These are phyloP conservation scores for Calcarisporium arbuscula DNA, from an alignment of 2,329 filamentous ascomycete species.

Conservation along the genomic window DNA sequence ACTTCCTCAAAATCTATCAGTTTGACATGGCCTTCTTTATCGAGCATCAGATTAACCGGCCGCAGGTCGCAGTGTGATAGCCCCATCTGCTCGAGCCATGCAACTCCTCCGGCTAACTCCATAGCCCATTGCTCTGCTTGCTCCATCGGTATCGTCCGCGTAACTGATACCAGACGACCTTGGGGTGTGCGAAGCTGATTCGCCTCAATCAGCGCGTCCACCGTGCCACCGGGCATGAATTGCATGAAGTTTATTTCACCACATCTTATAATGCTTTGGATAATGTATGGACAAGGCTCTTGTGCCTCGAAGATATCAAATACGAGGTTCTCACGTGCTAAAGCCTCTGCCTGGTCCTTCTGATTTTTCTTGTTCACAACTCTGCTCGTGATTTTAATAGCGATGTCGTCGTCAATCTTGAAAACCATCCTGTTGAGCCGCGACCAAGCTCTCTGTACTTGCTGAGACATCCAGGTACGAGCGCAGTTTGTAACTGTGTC, in stretches of 20 bases:
- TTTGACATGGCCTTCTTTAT: conserved; percentile 7
- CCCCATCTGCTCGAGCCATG: conserved; percentile 9
- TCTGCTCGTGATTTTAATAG: no score
- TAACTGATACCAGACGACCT: background rate
- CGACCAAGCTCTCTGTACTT: no score
- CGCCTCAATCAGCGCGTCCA: conserved; percentile 1
- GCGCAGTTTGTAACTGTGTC: no score
- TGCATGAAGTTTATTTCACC: background rate
- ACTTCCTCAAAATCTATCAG: conserved; percentile 9
- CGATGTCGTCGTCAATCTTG: no score
- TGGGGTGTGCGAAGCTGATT: background rate
- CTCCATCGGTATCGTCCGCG: no score
- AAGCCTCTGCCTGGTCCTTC: no score
- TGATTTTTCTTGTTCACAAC: no score
- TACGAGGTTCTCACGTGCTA: no score
- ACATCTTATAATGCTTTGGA: conserved; percentile 1
- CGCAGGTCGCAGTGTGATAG: conserved; percentile 9
- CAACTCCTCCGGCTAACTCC: conserved; percentile 5
- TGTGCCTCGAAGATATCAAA: conserved; percentile 2
- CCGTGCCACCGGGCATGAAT: background rate
- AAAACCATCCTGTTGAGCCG: no score
- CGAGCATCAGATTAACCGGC: conserved; percentile 9
- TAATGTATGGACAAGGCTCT: background rate
- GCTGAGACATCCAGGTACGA: no score
- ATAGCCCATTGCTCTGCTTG: conserved; percentile 9